Base-by-base conservation (phyloP, 176 grass and related monocot species). In the Eragrostis nindensis region DNA sequence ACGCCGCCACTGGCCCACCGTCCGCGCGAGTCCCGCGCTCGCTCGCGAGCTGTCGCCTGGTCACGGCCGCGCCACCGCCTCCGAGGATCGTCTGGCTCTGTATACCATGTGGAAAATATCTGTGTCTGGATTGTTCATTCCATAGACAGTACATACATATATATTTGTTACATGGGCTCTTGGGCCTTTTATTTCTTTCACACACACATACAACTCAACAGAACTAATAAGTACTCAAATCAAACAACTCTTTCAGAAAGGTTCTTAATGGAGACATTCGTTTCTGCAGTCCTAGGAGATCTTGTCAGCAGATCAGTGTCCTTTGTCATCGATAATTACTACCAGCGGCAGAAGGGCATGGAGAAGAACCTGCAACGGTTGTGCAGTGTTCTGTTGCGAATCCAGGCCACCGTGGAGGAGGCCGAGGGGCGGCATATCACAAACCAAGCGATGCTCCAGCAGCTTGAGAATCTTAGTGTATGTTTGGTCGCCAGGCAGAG, bases 221-320 rank as follows among this genome's bases (percentile, higher is more conserved):
- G 47, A 56, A 56, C 54, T 22, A 22, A 2, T 21, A 56, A 11
- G 11, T 11, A 46, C 45, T 46, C 45, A 46, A 11, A 46, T 2
- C 10, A 46, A n/a, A 11, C 45, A 46, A 15, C 15, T 25, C 6
- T 3, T 11, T 21, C 50, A 54, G 4, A 19, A 19, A 54, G 47
- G 3, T 27, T 75, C 50, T n/a, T 21, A 12, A 87, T 87, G 57
- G 57, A 78, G 15, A 6, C 30, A 7, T 13, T 83, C 19, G 13
- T 59, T 32, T 73, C 80, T 41, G 80, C 68, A 16, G 21, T 83
- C 45, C 38, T 78, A 43, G 27, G 80, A 0, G 47, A 83, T 47
- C 21, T 88, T n/a, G 12, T 88, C 27, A 22, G 80, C 40, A 82
- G 74, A 73, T 49, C 80, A 60, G 40, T 88, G 56, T 83, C 79